phyloP scores from a whole-genome alignment of 2,329 filamentous ascomycete genomes.

The Davidsoniella neocaledoniae region DNA sequence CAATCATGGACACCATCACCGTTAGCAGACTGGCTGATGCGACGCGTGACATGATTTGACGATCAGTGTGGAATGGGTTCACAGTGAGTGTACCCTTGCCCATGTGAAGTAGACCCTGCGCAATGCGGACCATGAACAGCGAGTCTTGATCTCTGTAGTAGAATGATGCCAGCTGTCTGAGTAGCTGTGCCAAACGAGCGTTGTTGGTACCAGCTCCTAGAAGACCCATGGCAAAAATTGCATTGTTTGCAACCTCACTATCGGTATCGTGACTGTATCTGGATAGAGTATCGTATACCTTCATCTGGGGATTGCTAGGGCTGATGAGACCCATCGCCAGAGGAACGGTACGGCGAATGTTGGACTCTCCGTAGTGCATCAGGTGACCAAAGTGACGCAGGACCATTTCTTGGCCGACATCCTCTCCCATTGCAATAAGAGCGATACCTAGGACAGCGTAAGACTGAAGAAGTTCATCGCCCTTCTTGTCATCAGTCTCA shows the following conservation, averaged over 20 bases:
- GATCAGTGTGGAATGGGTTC: conserved; percentile 98
- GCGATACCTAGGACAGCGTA: conserved; percentile 92
- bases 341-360: conserved; percentile 90
- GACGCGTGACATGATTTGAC: conserved; percentile 85
- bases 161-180: conserved; percentile 90
- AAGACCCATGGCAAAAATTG: conserved; percentile 98
- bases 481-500: conserved; percentile 85
- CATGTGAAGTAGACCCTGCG: conserved; percentile 95
- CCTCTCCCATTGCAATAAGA: conserved; percentile 93
- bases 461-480: conserved; percentile 84
- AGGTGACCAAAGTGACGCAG: conserved; percentile 91
- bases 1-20: conserved; percentile 83
- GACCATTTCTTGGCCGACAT: conserved; percentile 97
- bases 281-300: conserved; percentile 95
- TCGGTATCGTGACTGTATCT: conserved; percentile 98
- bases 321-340: conserved; percentile 93
- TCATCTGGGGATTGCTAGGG: conserved; percentile 98
- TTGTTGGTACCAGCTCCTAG: conserved; percentile 96
- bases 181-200: conserved; percentile 80
- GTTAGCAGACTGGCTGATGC: conserved; percentile 77
- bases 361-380: conserved; percentile 97
- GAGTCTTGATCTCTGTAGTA: conserved; percentile 95
- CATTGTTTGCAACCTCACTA: conserved; percentile 93
- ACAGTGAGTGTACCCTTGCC: conserved; percentile 93
- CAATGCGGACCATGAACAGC: conserved; percentile 97